Evolutionary conservation across 1,139 yeast species (phyloP).

Genomic region (Yamadazyma jaroonii): DNA sequence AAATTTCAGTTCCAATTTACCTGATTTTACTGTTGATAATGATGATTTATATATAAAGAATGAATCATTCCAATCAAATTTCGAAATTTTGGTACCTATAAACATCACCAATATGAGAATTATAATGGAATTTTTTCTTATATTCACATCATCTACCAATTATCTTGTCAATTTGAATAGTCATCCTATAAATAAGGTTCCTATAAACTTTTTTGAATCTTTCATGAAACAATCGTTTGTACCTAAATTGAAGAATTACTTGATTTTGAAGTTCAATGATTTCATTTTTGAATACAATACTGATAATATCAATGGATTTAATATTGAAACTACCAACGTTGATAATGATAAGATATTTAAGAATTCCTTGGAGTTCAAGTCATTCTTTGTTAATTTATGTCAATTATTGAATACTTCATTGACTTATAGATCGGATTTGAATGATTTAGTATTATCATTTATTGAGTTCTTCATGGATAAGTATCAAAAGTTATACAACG

Average conservation of each 20-base stretch:
- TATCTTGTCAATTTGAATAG: constrained; percentile 19
- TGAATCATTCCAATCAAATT: constrained; percentile 51
- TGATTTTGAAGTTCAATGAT: constrained; percentile 35
- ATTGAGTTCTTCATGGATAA: constrained; percentile 30
- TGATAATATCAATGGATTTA: constrained; percentile 9
- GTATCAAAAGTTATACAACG: constrained; percentile 30
- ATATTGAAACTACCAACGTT: constrained; percentile 5
- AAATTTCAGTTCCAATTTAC: constrained; percentile 9
- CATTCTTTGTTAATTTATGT: constrained; percentile 50
- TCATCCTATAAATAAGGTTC: constrained; percentile 19
- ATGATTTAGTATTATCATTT: constrained; percentile 40
- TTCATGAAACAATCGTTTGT: constrained; percentile 66
- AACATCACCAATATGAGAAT: constrained; percentile 82
- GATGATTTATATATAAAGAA: constrained; percentile 46
- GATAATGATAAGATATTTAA: constrained; percentile 28
- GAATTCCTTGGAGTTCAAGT: constrained; percentile 54
- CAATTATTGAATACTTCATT: constrained; percentile 61
- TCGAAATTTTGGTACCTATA: constrained; percentile 69
- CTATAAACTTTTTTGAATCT: constrained; percentile 53
- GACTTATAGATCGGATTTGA: constrained; percentile 51
- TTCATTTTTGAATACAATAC: constrained; percentile 15
- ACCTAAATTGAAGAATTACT: constrained; percentile 59
- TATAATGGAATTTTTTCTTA: constrained; percentile 58
- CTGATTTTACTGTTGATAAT: constrained; percentile 8
- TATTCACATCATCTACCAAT: constrained; percentile 53